A percentile compares a stretch with the other conserved stretches of the same genome.
Conservation (phyloP, 2,329 filamentous ascomycete species). For the Hymenoscyphus infarciens region DNA sequence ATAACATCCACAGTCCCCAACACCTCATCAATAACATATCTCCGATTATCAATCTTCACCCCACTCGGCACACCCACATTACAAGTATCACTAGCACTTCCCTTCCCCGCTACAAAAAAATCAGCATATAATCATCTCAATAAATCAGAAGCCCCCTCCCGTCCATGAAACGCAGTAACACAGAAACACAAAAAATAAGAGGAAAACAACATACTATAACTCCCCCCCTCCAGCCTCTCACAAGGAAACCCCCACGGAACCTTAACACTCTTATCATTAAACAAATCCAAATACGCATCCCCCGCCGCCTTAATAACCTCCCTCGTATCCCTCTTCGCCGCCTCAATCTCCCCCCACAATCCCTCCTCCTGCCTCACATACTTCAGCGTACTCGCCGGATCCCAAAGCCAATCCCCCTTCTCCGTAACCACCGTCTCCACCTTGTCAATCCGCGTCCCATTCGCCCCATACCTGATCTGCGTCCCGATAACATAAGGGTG, state of each 20-base stretch:
- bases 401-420: slow-evolving; percentile 22
- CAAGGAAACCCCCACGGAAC: slow-evolving; percentile 19
- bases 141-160: too few relatives aligned
- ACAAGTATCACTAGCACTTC: slow-evolving; percentile 15
- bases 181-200: too few relatives aligned
- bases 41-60: slow-evolving; percentile 11
- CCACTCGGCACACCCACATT: slow-evolving; percentile 13
- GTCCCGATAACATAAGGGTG: slow-evolving; percentile 21
- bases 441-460: neutral
- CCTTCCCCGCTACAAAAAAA: neutral
- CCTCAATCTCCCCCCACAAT: slow-evolving; percentile 13
- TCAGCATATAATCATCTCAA: too few relatives aligned
- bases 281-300: slow-evolving; percentile 20
- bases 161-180: too few relatives aligned
- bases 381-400: slow-evolving; percentile 16
- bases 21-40: slow-evolving; percentile 22
- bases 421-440: slow-evolving; percentile 18
- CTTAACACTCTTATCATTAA: slow-evolving; percentile 11
- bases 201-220: slow-evolving; percentile 9
- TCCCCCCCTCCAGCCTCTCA: slow-evolving; percentile 18
- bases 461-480: slow-evolving; percentile 13
- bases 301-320: slow-evolving; percentile 17
- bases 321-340: slow-evolving; percentile 13
- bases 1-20: slow-evolving; percentile 20
- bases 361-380: slow-evolving; percentile 9